Evolutionary conservation across 139 green algal genomes (phyloP).

Genomic region (Volvox africanus): DNA sequence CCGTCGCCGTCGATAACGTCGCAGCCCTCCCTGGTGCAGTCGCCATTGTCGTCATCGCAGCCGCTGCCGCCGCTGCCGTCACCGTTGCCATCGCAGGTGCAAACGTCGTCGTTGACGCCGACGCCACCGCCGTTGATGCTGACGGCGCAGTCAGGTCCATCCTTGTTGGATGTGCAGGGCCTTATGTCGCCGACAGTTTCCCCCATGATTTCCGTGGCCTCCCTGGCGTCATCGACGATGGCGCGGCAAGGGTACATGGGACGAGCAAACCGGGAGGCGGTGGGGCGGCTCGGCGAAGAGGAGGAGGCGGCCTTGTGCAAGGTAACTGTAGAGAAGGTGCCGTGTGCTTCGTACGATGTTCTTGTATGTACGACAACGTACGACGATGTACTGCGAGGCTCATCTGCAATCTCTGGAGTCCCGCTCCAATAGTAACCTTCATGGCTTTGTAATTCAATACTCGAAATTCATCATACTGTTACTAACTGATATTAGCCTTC

Average conservation of each 20-base stretch:
- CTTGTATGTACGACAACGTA: too few species aligned
- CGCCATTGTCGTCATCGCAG: too few species aligned
- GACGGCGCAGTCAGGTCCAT: too few species aligned
- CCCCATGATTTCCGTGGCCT: neutral
- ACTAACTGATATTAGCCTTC: too few species aligned
- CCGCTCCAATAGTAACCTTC: too few species aligned
- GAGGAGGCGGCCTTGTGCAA: slow-evolving; percentile 47
- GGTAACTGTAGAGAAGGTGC: neutral
- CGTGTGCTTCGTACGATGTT: too few species aligned
- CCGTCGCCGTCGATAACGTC: too few species aligned
- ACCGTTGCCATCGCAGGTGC: neutral
- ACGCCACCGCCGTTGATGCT: neutral
- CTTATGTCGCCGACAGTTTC: neutral
- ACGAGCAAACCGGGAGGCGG: neutral
- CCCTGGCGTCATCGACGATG: neutral
- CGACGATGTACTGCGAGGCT: too few species aligned
- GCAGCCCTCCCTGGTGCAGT: too few species aligned
- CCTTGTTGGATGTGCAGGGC: neutral
- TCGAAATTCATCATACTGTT: too few species aligned
- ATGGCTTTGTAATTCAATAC: too few species aligned
- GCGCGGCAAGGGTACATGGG: neutral
- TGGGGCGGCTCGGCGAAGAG: slow-evolving; percentile 27
- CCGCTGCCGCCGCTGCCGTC: neutral
- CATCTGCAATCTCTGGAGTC: too few species aligned
- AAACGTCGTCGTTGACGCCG: neutral